Base-by-base conservation (phyloP, 2,329 filamentous ascomycete genomes). In the Xylaria sp. region DNA sequence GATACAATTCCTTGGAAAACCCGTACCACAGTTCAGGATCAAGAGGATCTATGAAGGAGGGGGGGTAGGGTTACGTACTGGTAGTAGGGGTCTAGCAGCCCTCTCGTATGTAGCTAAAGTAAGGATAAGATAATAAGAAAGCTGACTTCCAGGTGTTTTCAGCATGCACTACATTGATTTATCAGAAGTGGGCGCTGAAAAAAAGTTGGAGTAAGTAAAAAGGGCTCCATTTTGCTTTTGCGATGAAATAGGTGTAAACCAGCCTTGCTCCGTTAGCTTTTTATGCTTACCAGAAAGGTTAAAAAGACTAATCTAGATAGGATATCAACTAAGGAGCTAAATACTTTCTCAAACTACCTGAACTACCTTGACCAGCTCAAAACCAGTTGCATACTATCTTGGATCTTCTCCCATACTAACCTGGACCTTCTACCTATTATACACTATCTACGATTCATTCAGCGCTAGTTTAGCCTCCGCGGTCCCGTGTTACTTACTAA, bases 201-300 rank as follows among this genome's bases (percentile, higher is more conserved):
- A 58, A 58, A 58, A 58, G 56, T 58, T 58, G 56, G 56, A 58
- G 56, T 58, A 58, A 58, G 39, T 46, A 46, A 18, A 18, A 18
- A 2, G 28, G 5, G 10, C 39, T 37, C 37, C 4, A 15, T 31
- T 50, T 65, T 68, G 66, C 66, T 68, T 68, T 68, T 68, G 56
- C 20, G 31, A 63, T 25, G 15, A 58, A 46, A 28, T 6, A 57
- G 5, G 41, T 31, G 31, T 37, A 37, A 28, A 65, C 56, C 25
- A 61, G 66, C 66, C 60, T 55, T 61, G 56, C 61, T 50, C 55
- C 8, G 51, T 68, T 61, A 68, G 60, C 65, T 64, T 54, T 54
- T 56, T 44, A 51, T 28, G 44, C 62, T 63, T 55, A 37, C 44
- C 52, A 46, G 39, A 13, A 28, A 31, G 39, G 18, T 55, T 20